Base-by-base conservation (phyloP, 176 grass and related monocot species). In the Secale cereale region DNA sequence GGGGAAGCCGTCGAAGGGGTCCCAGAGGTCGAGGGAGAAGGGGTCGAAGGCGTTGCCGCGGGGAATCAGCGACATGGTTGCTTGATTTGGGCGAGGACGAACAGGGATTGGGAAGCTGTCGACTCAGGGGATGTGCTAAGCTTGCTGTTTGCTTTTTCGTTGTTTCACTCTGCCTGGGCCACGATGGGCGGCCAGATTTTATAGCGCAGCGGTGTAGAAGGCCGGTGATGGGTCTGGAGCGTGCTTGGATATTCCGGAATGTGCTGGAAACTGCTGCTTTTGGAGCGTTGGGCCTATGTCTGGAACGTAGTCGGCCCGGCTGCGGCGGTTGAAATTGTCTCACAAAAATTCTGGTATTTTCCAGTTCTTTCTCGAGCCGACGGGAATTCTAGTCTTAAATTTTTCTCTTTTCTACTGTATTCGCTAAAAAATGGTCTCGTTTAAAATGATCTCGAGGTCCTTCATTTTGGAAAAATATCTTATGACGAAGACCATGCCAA, bases 41-140 rank as follows among this genome's bases (percentile, higher is more conserved):
- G 72, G 72, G 72, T 75, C 72, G 43, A 75, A 75, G 26, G 46
- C 72, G 45, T 54, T 75, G 72, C 45, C 28, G 2, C 72, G 27
- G 72, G 43, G 72, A 16, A 75, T 54, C 27, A 75, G 15, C 72
- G 72, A 75, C 72, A 75, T 65, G 60, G 36, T 22, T 80, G 78
- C 60, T 28, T 16, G 66, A 72, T 29, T 82, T 17, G 50, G 66
- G 48, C 0, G 14, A 70, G 46, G 16, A 56, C 2, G 17, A 12
- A 31, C 10, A 0, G 29, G 23, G 43, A 33, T 67, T 50, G 1
- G 10, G 9, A 64, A 63, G 59, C 16, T 63, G 22, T 78, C 54
- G 39, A 39, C 56, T 27, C 31, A 17, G 56, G 13, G 70, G 20
- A 27, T 6, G 33, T 29, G 22, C 8, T 30, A 32, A 16, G 72